Conservation (phyloP, 257 asterid genomes). For the Ocimum tenuiflorum region DNA sequence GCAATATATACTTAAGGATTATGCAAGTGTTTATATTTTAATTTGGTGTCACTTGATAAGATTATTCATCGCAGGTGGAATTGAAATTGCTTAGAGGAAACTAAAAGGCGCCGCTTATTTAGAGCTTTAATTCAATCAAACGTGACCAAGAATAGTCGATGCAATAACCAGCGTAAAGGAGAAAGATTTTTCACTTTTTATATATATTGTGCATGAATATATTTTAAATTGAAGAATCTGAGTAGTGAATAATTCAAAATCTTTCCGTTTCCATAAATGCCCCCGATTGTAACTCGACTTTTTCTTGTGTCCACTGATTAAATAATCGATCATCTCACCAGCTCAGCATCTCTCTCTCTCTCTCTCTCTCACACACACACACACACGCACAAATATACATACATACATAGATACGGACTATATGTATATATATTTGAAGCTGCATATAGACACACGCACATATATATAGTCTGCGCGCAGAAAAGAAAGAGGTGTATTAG, state of each 20-base stretch:
- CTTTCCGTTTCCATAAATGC: constrained; percentile 24
- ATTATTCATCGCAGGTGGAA: no score
- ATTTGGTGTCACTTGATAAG: no score
- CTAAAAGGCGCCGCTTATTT: no score
- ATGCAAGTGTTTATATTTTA: no score
- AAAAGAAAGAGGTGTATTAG: constrained; percentile 2
- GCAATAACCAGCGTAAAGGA: not conserved
- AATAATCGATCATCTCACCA: constrained; percentile 24
- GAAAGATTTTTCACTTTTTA: not conserved
- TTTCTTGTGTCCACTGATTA: constrained; percentile 32
- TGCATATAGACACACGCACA: not conserved
- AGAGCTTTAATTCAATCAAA: no score
- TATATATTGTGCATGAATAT: not conserved
- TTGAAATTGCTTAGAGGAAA: no score
- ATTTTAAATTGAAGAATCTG: not conserved
- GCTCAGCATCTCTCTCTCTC: constrained; percentile 12
- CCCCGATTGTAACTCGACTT: constrained; percentile 25
- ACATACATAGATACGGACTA: no score
- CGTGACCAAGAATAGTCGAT: no score
- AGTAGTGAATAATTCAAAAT: constrained; percentile 10
- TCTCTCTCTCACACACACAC: not conserved
- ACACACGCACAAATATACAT: no score
- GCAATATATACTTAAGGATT: no score
- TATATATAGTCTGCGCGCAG: constrained; percentile 6
- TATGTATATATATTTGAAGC: not conserved